Evolutionary conservation across 1,139 yeast genomes (phyloP), one percentile per base, ranked within the genome.

Genomic region (Yamadazyma triangularis): DNA sequence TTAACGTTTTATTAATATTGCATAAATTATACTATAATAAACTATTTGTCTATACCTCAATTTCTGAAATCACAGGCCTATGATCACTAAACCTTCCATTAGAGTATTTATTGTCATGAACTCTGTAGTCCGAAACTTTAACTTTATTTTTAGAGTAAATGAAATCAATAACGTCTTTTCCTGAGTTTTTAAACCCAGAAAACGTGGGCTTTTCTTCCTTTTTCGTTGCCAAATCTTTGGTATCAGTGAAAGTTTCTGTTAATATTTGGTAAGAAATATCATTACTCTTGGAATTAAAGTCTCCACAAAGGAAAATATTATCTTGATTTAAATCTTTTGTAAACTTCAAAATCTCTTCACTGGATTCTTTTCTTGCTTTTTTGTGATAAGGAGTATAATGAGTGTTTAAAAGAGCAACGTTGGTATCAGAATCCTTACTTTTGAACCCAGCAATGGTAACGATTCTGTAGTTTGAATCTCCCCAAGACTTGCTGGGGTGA

Each of bases 331-430:
- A 46, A 11, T 44, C 44, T 14, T 48, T 43, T 14, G 58, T 47
- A 50, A 63, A 48, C 8, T 55, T 48, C 7, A 60, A 54, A 24
- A 67, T 61, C 15, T 63, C 46, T 8, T 50, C 38, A 8, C 61
- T 50, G 12, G 60, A 47, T 24, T 45, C 42, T 25, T 50, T 40
- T 44, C 73, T 55, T 19, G 71, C 68, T 13, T 44, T 58, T 31
- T 60, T 60, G 12, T 70, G 58, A 30, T 48, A 50, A 29, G 65
- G 67, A 41, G 69, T 76, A 27, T 61, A 52, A 43, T 70, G 77
- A 13, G 72, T 54, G 42, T 69, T 69, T 29, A 68, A 48, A 27
- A 55, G 46, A 26, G 66, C 63, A 38, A 68, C 47, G 4, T 30
- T 27, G 4, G 39, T 37, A 3, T 59, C 57, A 2, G 52, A 31